These are phyloP conservation scores for Trebouxia sp. DNA, from an alignment of 139 green algal genomes.

Conservation along the genomic window DNA sequence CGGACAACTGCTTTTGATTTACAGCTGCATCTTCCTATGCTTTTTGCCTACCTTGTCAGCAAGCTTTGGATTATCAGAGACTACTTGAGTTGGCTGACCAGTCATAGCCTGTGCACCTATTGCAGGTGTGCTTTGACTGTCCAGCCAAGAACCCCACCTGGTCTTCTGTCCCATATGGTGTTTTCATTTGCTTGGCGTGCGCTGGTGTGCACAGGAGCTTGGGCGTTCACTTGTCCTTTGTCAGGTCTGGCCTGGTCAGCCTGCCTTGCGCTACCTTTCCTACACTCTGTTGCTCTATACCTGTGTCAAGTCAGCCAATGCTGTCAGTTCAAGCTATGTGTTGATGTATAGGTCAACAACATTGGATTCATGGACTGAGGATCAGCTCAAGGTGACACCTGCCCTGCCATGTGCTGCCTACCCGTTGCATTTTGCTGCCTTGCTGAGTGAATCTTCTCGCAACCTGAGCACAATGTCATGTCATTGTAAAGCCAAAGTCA, in stretches of 20 bases:
- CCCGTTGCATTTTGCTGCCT: too few species aligned
- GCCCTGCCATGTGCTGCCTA: too few species aligned
- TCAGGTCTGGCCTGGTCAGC: slow-evolving; percentile 57
- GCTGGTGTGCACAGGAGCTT: slow-evolving; percentile 90
- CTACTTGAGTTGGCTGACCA: background rate
- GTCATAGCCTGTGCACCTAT: background rate
- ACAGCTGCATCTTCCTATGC: background rate
- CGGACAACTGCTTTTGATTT: background rate
- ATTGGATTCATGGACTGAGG: slow-evolving; percentile 91
- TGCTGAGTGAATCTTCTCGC: background rate
- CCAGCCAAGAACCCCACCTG: slow-evolving; percentile 95
- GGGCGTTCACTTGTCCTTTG: slow-evolving; percentile 95
- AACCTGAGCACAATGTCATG: too few species aligned
- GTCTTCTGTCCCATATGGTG: slow-evolving; percentile 92
- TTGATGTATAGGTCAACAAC: slow-evolving; percentile 77
- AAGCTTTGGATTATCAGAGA: background rate
- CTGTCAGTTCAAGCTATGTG: background rate
- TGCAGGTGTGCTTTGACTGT: slow-evolving; percentile 96
- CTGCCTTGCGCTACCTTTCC: background rate
- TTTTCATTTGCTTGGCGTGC: slow-evolving; percentile 97
- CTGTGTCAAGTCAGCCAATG: background rate
- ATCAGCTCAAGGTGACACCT: slow-evolving; percentile 89
- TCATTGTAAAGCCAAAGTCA: too few species aligned
- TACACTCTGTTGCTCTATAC: too few species aligned
- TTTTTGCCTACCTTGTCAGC: background rate